phyloP scores from a whole-genome alignment of 2,329 filamentous ascomycete species.

The Mollisia scopiformis region DNA sequence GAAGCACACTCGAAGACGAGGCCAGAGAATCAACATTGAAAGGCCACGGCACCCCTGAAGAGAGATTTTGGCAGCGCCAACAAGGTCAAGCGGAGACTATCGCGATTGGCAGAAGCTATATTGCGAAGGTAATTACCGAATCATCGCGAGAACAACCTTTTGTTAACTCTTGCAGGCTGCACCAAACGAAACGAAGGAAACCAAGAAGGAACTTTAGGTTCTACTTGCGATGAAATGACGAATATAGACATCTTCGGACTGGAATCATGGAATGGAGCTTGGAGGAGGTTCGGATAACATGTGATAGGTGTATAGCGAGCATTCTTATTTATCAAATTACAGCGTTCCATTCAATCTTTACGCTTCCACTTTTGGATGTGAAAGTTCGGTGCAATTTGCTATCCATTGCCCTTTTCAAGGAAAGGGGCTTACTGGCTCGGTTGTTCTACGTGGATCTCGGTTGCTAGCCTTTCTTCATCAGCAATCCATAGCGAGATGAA shows the following conservation, averaged over 20 bases:
- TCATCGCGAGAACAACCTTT: background rate
- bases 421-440: too few species aligned
- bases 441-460: background rate
- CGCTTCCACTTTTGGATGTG: background rate
- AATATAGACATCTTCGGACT: background rate
- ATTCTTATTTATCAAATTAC: background rate
- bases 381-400: too few species aligned
- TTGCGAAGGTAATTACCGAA: constrained; percentile 46
- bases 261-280: background rate
- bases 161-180: constrained; percentile 18
- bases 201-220: constrained; percentile 23
- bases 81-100: constrained; percentile 60
- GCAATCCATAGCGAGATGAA: background rate
- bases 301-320: background rate
- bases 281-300: too few species aligned
- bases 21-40: constrained; percentile 53
- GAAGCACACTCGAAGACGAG: constrained; percentile 66
- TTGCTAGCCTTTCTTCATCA: background rate
- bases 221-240: background rate
- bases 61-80: constrained; percentile 67
- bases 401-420: background rate
- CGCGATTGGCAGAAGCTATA: constrained; percentile 56
- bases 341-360: background rate
- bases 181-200: constrained; percentile 15
- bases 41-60: constrained; percentile 54